Percentiles rank a stretch among this genome's conserved stretches.
Conservation (phyloP, 495 filamentous ascomycete genomes). For the Hypoxylon cercidicola region DNA sequence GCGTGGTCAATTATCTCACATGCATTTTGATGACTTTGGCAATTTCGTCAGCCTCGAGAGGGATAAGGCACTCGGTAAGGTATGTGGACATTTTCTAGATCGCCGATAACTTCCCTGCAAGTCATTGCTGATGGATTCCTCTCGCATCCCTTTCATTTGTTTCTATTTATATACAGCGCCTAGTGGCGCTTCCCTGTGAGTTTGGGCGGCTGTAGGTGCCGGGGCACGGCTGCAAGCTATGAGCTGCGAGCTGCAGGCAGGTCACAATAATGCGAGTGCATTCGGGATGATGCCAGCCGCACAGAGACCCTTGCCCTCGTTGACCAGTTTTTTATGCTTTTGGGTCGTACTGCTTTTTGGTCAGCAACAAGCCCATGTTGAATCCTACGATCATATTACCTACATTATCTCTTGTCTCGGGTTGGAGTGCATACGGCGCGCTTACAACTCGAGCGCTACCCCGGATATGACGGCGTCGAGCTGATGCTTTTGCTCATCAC, state of each 20-base stretch:
- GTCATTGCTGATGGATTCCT: slow-evolving; percentile 1
- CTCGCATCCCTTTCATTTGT: slow-evolving; percentile 4
- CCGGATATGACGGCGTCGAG: slow-evolving; percentile 30
- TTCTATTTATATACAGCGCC: slow-evolving; percentile 39
- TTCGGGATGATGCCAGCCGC: slow-evolving; percentile 30
- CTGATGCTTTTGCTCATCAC: slow-evolving; percentile 19
- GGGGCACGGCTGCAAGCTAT: slow-evolving; percentile 20
- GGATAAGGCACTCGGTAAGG: slow-evolving; percentile 85
- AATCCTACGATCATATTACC: slow-evolving; percentile 33
- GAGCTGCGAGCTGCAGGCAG: slow-evolving; percentile 32
- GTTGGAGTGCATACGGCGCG: slow-evolving; percentile 13
- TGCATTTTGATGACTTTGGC: slow-evolving; percentile 87
- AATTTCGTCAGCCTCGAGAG: slow-evolving; percentile 89
- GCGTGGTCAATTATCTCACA: slow-evolving; percentile 73
- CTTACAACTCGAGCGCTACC: slow-evolving; percentile 22
- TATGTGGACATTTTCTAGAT: slow-evolving; percentile 50
- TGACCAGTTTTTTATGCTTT: slow-evolving; percentile 1
- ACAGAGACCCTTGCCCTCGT: slow-evolving; percentile 13
- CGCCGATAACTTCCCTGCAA: slow-evolving; percentile 15
- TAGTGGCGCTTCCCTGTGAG: slow-evolving; percentile 19
- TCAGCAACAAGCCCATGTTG: background rate
- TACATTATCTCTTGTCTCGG: slow-evolving; percentile 16
- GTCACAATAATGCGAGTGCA: slow-evolving; percentile 27
- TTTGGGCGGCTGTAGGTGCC: slow-evolving; percentile 4
- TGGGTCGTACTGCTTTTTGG: slow-evolving; percentile 3